Evolutionary conservation across 164 flowering plant genomes (phyloP), one percentile per base, ranked within the genome.

Genomic region (Vitis cinerea): DNA sequence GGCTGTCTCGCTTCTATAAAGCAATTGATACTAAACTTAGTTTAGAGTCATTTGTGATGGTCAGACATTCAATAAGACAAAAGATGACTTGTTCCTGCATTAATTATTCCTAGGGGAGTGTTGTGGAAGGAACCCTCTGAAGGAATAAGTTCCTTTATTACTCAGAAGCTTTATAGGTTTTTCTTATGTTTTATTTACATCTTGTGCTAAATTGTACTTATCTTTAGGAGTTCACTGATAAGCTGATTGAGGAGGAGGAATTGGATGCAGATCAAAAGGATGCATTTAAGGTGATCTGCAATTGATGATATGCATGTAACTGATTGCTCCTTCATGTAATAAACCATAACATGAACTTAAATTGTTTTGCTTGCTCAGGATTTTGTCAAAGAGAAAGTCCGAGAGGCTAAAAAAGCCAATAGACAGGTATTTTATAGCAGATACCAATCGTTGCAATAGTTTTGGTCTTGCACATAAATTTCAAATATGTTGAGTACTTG

Each of bases 391-490:
- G 93, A 87, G 79, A 90, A 87, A 75, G 98, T 96, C 31, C 83
- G 88, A 62, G 98, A 90, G 80, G 88, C 87, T 4, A 96, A 88
- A 71, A 92, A 80, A 69, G 88, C 90, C n/a, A 91, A 88, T 59
- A 77, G 90, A 23, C 88, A 88, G 97, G 99, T 96, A 81, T 23
- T 31, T 9, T 57, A 37, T 27, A 17, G 27, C 9, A 56, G 48
- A 61, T 19, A 52, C 30, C 15, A 15, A 48, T 48, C 8, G 10
- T 30, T 5, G 8, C 10, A 16, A 27, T 68, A 11, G 59, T 9
- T 53, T 49, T 47, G 27, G 51, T 23, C 17, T 11, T 8, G 29
- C 8, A 8, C 27, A n/a, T 50, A n/a, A 4, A 23, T 15, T 52
- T 57, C 31, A 59, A 19, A 50, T 57, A 19, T 64, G 15, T 19